Conservation (phyloP, 495 filamentous ascomycete species). For the Elaphomyces granulatus region DNA sequence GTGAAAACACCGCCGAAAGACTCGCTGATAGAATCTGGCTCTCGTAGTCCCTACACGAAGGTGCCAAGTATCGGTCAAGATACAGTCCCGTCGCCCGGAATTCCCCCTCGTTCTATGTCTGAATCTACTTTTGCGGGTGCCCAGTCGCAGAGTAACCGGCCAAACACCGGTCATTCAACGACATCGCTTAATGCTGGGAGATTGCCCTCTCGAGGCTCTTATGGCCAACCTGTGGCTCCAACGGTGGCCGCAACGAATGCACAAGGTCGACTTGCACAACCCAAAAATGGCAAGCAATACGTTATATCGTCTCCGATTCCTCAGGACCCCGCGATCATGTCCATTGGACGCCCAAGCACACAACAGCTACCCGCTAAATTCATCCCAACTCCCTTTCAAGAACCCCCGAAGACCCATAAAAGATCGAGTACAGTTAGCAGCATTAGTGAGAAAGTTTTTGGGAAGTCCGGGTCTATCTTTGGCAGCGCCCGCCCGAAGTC, state of each 20-base stretch:
- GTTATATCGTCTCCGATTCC: slow-evolving; percentile 58
- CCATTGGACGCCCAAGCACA: slow-evolving; percentile 47
- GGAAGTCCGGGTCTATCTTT: slow-evolving; percentile 66
- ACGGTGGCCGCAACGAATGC: slow-evolving; percentile 81
- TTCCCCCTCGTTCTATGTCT: slow-evolving; percentile 41
- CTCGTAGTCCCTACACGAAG: slow-evolving; percentile 4
- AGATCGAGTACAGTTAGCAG: slow-evolving; percentile 80
- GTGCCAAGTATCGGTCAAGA: slow-evolving; percentile 2
- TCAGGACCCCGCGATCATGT: slow-evolving; percentile 28
- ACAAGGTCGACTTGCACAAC: slow-evolving; percentile 81
- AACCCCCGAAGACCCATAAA: slow-evolving; percentile 60
- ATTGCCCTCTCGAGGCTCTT: slow-evolving; percentile 68
- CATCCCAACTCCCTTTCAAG: slow-evolving; percentile 31
- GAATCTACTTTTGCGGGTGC: slow-evolving; percentile 37
- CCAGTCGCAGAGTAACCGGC: slow-evolving; percentile 42
- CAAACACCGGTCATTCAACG: slow-evolving; percentile 72
- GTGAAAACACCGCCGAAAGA: slow-evolving; percentile 2
- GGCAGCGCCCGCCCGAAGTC: slow-evolving; percentile 27
- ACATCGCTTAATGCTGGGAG: slow-evolving; percentile 47
- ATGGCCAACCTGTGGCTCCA: slow-evolving; percentile 77
- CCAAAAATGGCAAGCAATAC: slow-evolving; percentile 57
- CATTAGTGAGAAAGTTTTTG: slow-evolving; percentile 62
- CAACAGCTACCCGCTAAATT: slow-evolving; percentile 31
- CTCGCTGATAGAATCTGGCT: slow-evolving; percentile 3
- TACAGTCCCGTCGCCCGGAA: slow-evolving; percentile 25